Evolutionary conservation across 2,329 filamentous ascomycete species (phyloP), one percentile per base, ranked within the genome.

Genomic region (Colletotrichum sp.): DNA sequence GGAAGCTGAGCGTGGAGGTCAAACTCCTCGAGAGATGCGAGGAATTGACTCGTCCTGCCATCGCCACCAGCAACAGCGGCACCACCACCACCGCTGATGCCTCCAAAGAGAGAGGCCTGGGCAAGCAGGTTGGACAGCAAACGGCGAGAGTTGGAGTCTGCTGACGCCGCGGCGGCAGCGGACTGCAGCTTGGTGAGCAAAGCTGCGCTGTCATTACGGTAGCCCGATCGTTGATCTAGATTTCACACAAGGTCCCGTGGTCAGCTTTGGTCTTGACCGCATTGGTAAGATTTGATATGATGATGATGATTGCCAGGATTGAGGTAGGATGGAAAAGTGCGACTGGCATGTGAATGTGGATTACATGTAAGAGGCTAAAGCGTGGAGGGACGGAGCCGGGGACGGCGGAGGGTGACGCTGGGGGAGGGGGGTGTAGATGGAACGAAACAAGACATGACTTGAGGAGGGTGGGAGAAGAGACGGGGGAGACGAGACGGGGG

Each of bases 1-100:
- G 92, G 92, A 26, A 93, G 85, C 72, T 92, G 88, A 39, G 88
- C 78, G 52, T 79, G 79, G 79, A 81, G 80, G 81, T 89, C 88
- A 75, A 88, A 85, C 78, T 87, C 85, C 77, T 90, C 85, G 77
- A 90, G 86, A 78, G 90, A 85, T 78, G 82, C 86, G 72, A 87
- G 84, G 74, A 87, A 86, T 77, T 88, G 86, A 21, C 85, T 82
- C 24, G 85, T 85, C 77, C 85, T 86, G 55, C 80, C 74, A 62
- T 86, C 83, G 69, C 80, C 80, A 30, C 80, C 80, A 30, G 28
- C 24, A 52, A 21, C n/a, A 24, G 4, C 44, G n/a, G 6, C 44
- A 52, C 8, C 44, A 52, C 8, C 44, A 32, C 80, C 80, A 30
- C 34, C 13, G 71, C 52, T 32, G 57, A 71, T 65, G 26, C 75